Evolutionary conservation across 768 basidiomycete species (phyloP).

Genomic region (Leccinum broughii): DNA sequence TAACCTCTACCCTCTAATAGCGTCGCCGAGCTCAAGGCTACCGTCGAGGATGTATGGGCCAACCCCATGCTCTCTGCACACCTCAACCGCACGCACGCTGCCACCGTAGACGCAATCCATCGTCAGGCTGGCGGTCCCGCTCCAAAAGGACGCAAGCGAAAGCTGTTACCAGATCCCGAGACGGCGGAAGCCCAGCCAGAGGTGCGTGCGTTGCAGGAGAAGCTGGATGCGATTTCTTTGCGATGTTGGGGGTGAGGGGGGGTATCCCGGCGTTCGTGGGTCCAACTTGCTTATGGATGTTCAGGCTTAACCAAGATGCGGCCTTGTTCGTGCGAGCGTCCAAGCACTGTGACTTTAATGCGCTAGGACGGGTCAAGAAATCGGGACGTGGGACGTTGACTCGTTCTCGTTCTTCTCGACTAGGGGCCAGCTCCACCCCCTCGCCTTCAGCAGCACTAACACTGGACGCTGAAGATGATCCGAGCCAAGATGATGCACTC

Average conservation of each 20-base stretch:
- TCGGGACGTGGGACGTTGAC: constrained; percentile 36
- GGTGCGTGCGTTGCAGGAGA: constrained; percentile 47
- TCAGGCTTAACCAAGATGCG: constrained; percentile 53
- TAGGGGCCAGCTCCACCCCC: not conserved
- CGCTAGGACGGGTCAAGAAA: constrained; percentile 36
- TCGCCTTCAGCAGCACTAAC: not conserved
- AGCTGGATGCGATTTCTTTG: constrained; percentile 53
- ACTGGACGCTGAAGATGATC: constrained; percentile 28
- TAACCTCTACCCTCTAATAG: constrained; percentile 35
- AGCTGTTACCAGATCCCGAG: constrained; percentile 29
- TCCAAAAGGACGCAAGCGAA: constrained; percentile 36
- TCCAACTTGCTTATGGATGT: no score
- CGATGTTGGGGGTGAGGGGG: constrained; percentile 60
- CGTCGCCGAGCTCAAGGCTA: constrained; percentile 49
- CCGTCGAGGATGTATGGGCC: constrained; percentile 50
- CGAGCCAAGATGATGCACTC: constrained; percentile 36
- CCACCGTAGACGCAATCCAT: constrained; percentile 39
- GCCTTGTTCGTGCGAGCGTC: constrained; percentile 63
- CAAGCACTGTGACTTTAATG: constrained; percentile 68
- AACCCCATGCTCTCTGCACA: constrained; percentile 59
- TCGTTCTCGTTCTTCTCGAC: not conserved
- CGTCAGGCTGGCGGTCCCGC: constrained; percentile 34
- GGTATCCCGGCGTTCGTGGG: no score
- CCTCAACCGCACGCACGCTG: constrained; percentile 54
- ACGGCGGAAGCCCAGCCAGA: constrained; percentile 41